Evolutionary conservation across 164 flowering plant genomes (phyloP), one percentile per base, ranked within the genome.

Genomic region (Piper betle): DNA sequence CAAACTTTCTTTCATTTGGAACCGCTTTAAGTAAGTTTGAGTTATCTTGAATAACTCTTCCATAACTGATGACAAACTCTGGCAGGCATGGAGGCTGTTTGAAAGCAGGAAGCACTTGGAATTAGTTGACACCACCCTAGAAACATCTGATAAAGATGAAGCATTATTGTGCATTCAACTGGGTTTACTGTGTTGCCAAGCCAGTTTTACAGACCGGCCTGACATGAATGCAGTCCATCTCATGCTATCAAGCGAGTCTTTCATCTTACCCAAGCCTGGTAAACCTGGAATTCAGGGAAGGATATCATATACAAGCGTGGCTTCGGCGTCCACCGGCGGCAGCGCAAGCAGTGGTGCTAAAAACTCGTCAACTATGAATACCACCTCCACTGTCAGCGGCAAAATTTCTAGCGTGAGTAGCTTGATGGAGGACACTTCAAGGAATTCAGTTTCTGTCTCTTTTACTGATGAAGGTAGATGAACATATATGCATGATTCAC

Each of bases 261-360:
- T 87, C 62, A 76, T 61, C 2, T 57, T 87, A 68, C 87, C 89
- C 0, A 77, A 52, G 62, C 97, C 94, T 42, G 87, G 90, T 9
- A 81, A 75, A 66, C 97, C 97, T 2, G 97, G 79, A 62, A 19
- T 79, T 64, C 88, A 79, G 57, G 97, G 91, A 37, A 88, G 94
- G 6, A 53, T 33, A 53, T 83, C 86, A 4, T 79, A 79, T 82
- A 74, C 77, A 11, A 81, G 84, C 1, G 66, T 72, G 8, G 43
- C 61, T 53, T 54, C 75, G 43, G 63, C 82, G 7, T 68, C 73
- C 53, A 58, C 84, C 2, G 62, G 63, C 16, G 71, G 71, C 37
- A 73, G 74, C n/a, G 15, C n/a, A 5, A 54, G 52, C 25, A 39
- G 58, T 37, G 37, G 39, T 55, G 13, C 33, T 9, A 1, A 55